These are phyloP conservation scores for Trichosporon coremiiforme DNA, from an alignment of 1,284 basidiomycete genomes.

Conservation along the genomic window DNA sequence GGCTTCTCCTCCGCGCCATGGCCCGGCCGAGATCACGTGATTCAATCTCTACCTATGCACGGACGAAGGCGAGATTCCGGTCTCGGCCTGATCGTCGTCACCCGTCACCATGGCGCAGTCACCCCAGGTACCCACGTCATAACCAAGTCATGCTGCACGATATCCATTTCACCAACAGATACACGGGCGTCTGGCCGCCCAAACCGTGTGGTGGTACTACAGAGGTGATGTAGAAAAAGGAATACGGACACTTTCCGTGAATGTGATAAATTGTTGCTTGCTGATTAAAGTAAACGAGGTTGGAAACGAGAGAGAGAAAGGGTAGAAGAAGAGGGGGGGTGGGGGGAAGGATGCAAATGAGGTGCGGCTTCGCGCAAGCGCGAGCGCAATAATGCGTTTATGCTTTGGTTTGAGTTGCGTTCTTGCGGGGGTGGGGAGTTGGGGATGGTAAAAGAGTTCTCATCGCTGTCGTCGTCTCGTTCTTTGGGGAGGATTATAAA, in stretches of 20 bases:
- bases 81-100: not conserved
- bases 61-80: not conserved
- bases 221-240: not conserved
- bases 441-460: not conserved
- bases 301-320: not conserved
- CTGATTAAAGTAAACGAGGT: not conserved
- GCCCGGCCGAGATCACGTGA: slow-evolving; percentile 18
- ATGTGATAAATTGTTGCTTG: not conserved
- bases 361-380: not conserved
- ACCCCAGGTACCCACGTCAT: slow-evolving; percentile 5
- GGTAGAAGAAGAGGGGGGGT: not conserved
- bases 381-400: not conserved
- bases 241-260: slow-evolving; percentile 14
- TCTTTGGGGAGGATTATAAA: slow-evolving; percentile 16
- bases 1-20: slow-evolving; percentile 18
- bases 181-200: slow-evolving; percentile 16
- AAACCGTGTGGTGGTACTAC: slow-evolving; percentile 4
- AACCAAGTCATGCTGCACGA: slow-evolving; percentile 3
- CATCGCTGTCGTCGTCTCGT: slow-evolving; percentile 21
- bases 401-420: slow-evolving; percentile 9
- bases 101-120: not conserved
- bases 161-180: slow-evolving; percentile 19
- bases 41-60: not conserved
- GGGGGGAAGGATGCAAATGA: slow-evolving; percentile 1
- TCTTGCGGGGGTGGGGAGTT: not conserved